Percentiles rank a stretch among this genome's conserved stretches.
Conservation (phyloP, 805 yeast species). For the Ogataea saltuana region DNA sequence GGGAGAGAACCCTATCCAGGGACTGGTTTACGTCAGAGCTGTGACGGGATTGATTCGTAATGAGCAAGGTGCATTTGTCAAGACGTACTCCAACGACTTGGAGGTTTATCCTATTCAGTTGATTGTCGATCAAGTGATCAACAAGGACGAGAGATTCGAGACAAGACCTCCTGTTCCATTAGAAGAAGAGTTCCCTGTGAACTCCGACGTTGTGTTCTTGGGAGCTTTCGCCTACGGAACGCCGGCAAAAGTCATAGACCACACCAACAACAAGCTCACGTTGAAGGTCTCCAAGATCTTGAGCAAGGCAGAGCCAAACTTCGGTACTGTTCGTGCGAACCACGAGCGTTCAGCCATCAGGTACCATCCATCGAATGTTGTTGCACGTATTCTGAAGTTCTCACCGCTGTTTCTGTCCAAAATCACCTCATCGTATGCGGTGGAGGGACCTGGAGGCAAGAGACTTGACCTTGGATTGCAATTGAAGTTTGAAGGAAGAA, state of each 20-base stretch:
- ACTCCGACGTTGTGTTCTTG: conserved; percentile 70
- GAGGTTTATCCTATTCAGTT: conserved; percentile 76
- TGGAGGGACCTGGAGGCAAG: conserved; percentile 53
- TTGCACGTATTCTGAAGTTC: conserved; percentile 56
- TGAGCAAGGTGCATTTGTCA: conserved; percentile 71
- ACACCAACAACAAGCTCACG: conserved; percentile 43
- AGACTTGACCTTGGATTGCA: conserved; percentile 76
- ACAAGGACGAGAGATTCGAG: conserved; percentile 71
- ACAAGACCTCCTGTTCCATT: conserved; percentile 77
- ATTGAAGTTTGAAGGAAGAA: conserved; percentile 75
- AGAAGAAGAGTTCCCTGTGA: conserved; percentile 77
- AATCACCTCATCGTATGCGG: conserved; percentile 70
- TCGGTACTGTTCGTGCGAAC: conserved; percentile 62
- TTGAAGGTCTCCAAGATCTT: conserved; percentile 54
- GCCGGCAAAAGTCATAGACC: conserved; percentile 65
- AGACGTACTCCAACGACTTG: conserved; percentile 57
- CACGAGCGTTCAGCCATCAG: conserved; percentile 55
- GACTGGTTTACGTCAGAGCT: conserved; percentile 67
- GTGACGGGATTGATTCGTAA: conserved; percentile 77
- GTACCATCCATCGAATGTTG: conserved; percentile 67
- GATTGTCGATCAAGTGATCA: conserved; percentile 69
- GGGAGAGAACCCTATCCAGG: conserved; percentile 39
- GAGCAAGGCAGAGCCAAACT: conserved; percentile 55
- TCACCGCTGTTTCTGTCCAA: conserved; percentile 70
- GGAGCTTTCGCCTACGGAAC: conserved; percentile 90